These are phyloP conservation scores for Diatrype stigma DNA, from an alignment of 2,329 filamentous ascomycete genomes.

Conservation along the genomic window DNA sequence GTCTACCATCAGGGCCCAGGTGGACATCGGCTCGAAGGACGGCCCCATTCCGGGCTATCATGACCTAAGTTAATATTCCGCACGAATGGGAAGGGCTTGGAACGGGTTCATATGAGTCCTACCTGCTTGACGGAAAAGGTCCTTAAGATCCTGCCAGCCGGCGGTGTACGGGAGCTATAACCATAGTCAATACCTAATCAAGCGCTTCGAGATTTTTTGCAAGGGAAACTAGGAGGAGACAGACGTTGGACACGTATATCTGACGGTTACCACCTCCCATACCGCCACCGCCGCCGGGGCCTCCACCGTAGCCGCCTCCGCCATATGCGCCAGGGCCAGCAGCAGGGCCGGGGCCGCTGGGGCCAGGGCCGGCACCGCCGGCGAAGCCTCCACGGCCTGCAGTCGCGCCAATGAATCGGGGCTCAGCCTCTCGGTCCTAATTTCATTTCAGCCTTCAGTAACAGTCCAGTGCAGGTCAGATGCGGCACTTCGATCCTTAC, in stretches of 20 bases:
- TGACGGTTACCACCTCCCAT: conserved; percentile 70
- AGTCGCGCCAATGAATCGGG: conserved; percentile 81
- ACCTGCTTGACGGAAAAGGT: conserved; percentile 98
- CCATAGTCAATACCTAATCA: conserved; percentile 24
- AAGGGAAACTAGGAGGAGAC: conserved; percentile 47
- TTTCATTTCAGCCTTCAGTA: conserved; percentile 18
- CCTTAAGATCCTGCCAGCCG: conserved; percentile 98
- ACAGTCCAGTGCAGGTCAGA: conserved; percentile 8
- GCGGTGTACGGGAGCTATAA: conserved; percentile 88
- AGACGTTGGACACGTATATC: conserved; percentile 97
- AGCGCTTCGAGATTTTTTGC: conserved; percentile 10
- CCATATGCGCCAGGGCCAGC: conserved; percentile 48
- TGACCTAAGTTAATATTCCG: conserved; percentile 9
- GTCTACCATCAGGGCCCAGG: conserved; percentile 81
- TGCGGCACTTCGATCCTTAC: conserved; percentile 44
- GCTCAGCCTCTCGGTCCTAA: conserved; percentile 97
- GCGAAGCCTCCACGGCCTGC: conserved; percentile 51
- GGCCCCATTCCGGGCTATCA: conserved; percentile 59
- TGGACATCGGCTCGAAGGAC: conserved; percentile 97
- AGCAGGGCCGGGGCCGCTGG: conserved; percentile 53
- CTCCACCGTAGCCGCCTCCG: conserved; percentile 45
- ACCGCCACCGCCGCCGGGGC: conserved; percentile 38
- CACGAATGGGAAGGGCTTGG: neutral
- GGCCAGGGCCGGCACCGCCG: conserved; percentile 44
- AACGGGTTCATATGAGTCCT: conserved; percentile 39